phyloP scores from a whole-genome alignment of 2,329 filamentous ascomycete species.

The Xylaria arbuscula region DNA sequence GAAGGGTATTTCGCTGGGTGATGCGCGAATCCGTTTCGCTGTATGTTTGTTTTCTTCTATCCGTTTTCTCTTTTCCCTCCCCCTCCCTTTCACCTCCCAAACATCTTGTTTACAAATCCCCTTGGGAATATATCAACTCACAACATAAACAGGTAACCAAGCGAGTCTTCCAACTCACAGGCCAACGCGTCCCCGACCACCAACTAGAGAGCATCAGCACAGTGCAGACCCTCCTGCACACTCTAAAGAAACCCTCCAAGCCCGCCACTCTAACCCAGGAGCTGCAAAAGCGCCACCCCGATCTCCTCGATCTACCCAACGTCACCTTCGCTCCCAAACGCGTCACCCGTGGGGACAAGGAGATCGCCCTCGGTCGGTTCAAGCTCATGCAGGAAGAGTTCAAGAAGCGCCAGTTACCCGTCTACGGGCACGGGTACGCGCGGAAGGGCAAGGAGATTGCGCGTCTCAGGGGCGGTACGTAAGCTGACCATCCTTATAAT shows the following conservation, averaged over 20 bases:
- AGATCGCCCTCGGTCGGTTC: conserved; percentile 77
- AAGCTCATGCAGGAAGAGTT: conserved; percentile 83
- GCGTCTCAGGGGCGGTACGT: conserved; percentile 57
- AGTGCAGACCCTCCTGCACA: conserved; percentile 64
- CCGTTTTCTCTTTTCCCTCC: background rate
- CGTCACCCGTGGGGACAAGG: conserved; percentile 76
- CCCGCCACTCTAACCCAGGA: conserved; percentile 71
- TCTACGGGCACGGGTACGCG: conserved; percentile 59
- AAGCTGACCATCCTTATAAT: background rate
- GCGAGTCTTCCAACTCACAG: conserved; percentile 83
- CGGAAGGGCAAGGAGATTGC: conserved; percentile 57
- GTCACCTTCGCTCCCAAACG: conserved; percentile 73
- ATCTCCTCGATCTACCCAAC: conserved; percentile 67
- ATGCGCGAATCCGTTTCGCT: conserved; percentile 75
- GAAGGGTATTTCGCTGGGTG: conserved; percentile 66
- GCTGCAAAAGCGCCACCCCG: conserved; percentile 56
- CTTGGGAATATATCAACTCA: too few relatives aligned
- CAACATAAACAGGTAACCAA: conserved; percentile 74
- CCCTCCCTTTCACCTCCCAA: background rate
- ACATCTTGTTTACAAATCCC: background rate
- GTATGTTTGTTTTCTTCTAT: conserved; percentile 61
- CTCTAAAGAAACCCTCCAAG: conserved; percentile 65
- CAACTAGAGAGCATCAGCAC: conserved; percentile 68
- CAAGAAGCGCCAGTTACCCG: conserved; percentile 68
- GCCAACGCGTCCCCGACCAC: conserved; percentile 77